These are phyloP conservation scores for Exophiala sideris DNA, from an alignment of 2,329 filamentous ascomycete species.

Conservation along the genomic window DNA sequence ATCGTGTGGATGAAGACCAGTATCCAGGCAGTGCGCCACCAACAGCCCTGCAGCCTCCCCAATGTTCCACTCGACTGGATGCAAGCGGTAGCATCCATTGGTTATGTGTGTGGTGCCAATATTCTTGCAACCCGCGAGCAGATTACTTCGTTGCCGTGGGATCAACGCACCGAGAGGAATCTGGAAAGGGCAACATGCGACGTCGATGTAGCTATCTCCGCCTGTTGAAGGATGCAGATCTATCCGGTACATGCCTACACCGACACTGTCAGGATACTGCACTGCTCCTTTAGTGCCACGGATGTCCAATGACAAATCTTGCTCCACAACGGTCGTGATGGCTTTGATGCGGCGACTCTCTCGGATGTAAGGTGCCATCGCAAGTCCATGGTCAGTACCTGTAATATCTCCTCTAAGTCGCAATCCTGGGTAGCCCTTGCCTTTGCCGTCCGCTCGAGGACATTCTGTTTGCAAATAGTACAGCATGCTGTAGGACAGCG, in stretches of 20 bases:
- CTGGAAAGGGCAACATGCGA: constrained; percentile 2
- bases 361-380: constrained; percentile 3
- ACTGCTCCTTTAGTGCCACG: background rate
- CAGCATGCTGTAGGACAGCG: constrained; percentile 8
- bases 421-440: constrained; percentile 2
- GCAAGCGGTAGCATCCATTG: constrained; percentile 3
- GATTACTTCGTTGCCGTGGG: background rate
- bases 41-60: background rate
- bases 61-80: constrained; percentile 6
- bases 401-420: constrained; percentile 2
- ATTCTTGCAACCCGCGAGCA: constrained; percentile 2
- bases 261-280: constrained; percentile 1
- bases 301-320: background rate
- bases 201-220: constrained; percentile 4
- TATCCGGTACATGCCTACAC: constrained; percentile 5
- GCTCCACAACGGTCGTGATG: constrained; percentile 1
- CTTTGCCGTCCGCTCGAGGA: background rate
- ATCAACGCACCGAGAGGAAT: constrained; percentile 1
- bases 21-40: constrained; percentile 1
- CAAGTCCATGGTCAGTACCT: constrained; percentile 2
- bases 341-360: constrained; percentile 2
- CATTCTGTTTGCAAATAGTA: constrained; percentile 7
- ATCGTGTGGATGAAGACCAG: background rate
- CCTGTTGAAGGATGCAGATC: constrained; percentile 2
- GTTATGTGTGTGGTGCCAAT: constrained; percentile 4